Percentiles rank a stretch among this genome's conserved stretches.
Evolutionary conservation across 768 basidiomycete species (phyloP).

Genomic region (Asterophora lycoperdoides): DNA sequence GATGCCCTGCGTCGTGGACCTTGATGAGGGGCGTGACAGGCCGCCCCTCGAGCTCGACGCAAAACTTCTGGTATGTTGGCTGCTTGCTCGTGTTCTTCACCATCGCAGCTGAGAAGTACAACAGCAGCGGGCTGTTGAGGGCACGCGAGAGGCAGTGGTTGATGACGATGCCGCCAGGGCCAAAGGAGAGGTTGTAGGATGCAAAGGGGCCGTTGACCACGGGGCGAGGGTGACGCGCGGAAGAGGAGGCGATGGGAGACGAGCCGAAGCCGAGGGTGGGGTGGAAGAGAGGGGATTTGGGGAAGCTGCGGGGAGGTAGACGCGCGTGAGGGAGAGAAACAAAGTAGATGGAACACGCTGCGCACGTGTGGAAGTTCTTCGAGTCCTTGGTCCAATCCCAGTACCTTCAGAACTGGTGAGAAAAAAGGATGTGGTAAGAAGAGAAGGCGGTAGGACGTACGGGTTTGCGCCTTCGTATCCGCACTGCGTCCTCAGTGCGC

Average conservation of each 20-base stretch:
- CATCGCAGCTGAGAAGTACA: conserved; percentile 13
- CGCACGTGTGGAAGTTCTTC: conserved; percentile 21
- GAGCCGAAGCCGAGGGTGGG: conserved; percentile 31
- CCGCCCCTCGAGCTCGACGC: conserved; percentile 32
- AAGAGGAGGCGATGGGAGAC: conserved; percentile 23
- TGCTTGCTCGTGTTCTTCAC: background rate
- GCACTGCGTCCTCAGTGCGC: conserved; percentile 22
- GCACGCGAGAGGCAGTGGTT: conserved; percentile 32
- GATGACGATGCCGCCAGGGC: conserved; percentile 26
- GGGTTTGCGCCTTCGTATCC: conserved; percentile 22
- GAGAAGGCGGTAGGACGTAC: conserved; percentile 4
- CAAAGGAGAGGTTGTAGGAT: conserved; percentile 26
- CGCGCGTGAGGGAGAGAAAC: background rate
- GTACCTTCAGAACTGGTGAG: conserved; percentile 20
- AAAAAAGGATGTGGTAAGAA: background rate
- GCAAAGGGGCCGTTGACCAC: conserved; percentile 30
- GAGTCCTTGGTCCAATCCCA: conserved; percentile 38
- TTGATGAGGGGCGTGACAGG: conserved; percentile 23
- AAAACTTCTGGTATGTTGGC: conserved; percentile 30
- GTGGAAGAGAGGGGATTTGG: conserved; percentile 31
- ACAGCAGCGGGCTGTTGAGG: conserved; percentile 18
- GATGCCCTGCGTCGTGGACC: conserved; percentile 34
- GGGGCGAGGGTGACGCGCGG: conserved; percentile 19
- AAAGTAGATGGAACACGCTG: background rate
- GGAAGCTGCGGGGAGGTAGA: conserved; percentile 21